Conservation (phyloP, 2,329 filamentous ascomycete genomes). For the Penicillium sp. region DNA sequence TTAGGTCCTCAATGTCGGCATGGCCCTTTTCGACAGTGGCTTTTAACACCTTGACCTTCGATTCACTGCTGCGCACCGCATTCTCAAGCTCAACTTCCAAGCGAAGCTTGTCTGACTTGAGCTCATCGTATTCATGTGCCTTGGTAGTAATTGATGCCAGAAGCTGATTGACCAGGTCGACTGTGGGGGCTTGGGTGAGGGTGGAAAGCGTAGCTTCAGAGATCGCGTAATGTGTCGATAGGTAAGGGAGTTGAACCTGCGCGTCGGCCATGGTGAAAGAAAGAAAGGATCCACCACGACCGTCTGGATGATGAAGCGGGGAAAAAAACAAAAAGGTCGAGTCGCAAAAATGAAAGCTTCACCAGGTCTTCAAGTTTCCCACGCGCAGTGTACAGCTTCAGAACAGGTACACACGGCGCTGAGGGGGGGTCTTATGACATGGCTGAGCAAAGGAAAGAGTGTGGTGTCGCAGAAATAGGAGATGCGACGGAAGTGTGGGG, state of each 20-base stretch:
- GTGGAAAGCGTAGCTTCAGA: constrained; percentile 56
- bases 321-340: background rate
- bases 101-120: constrained; percentile 84
- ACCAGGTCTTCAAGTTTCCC: constrained; percentile 2
- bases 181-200: constrained; percentile 61
- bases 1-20: constrained; percentile 76
- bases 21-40: constrained; percentile 76
- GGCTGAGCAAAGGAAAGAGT: constrained; percentile 13
- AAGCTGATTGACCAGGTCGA: constrained; percentile 72
- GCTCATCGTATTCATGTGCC: constrained; percentile 74
- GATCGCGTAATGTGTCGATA: constrained; percentile 58
- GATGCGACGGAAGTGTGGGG: constrained; percentile 8
- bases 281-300: constrained; percentile 4
- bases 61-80: constrained; percentile 77
- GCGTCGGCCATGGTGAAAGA: constrained; percentile 52
- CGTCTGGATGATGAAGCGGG: background rate
- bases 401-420: constrained; percentile 25
- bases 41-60: constrained; percentile 77
- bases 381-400: constrained; percentile 21
- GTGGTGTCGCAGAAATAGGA: background rate
- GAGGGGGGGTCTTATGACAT: constrained; percentile 18
- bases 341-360: constrained; percentile 3
- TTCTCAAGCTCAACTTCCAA: constrained; percentile 92
- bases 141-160: constrained; percentile 73
- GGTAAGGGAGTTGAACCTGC: constrained; percentile 57